These are phyloP conservation scores for Grifola frondosa DNA, from an alignment of 1,284 basidiomycete genomes.

Conservation along the genomic window DNA sequence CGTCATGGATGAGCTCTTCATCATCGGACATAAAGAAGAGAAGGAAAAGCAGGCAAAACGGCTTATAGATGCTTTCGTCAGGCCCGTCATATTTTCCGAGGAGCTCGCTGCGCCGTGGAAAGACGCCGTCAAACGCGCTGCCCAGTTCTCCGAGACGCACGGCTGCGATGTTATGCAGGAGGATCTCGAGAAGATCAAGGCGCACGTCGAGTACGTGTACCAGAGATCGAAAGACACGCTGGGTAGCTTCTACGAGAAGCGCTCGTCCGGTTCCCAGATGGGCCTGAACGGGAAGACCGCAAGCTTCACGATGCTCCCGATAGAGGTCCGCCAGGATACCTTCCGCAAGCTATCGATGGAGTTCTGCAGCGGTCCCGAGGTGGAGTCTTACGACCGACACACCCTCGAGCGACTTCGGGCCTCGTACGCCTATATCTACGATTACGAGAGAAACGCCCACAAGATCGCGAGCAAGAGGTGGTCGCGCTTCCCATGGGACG, in stretches of 20 bases:
- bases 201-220: conserved; percentile 30
- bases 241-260: too few species aligned
- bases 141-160: conserved; percentile 6
- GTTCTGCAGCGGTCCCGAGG: conserved; percentile 34
- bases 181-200: conserved; percentile 29
- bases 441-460: too few species aligned
- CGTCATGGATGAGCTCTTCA: conserved; percentile 50
- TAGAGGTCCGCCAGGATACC: conserved; percentile 47
- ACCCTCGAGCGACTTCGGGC: conserved; percentile 43
- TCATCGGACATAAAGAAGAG: conserved; percentile 27
- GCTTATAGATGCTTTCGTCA: conserved; percentile 26
- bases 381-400: conserved; percentile 21
- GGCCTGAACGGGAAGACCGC: not conserved
- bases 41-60: conserved; percentile 13
- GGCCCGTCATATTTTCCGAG: conserved; percentile 3
- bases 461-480: conserved; percentile 22
- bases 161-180: conserved; percentile 11
- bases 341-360: conserved; percentile 41
- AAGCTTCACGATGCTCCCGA: conserved; percentile 42
- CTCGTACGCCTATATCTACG: conserved; percentile 52
- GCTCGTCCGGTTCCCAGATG: too few species aligned
- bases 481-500: conserved; percentile 52
- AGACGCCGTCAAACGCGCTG: conserved; percentile 28
- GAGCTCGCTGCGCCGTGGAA: conserved; percentile 42
- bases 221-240: conserved; percentile 24